Evolutionary conservation across 2,329 filamentous ascomycete species (phyloP).

Genomic region (Pyricularia pennisetigena): DNA sequence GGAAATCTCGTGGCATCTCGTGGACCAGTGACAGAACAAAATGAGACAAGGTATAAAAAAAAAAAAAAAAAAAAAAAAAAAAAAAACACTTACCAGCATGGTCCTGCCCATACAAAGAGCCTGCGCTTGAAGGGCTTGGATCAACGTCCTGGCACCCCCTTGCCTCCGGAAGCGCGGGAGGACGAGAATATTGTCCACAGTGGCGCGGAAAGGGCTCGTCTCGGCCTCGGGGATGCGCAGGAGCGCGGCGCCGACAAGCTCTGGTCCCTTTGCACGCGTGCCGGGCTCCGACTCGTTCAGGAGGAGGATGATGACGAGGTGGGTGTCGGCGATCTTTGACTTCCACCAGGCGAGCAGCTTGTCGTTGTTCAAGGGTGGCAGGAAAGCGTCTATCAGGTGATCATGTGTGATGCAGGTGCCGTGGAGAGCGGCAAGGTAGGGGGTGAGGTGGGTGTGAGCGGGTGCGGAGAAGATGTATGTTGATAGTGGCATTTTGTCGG

Average conservation of each 20-base stretch:
- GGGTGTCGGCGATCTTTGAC: constrained; percentile 36
- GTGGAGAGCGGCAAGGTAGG: constrained; percentile 48
- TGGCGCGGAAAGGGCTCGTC: constrained; percentile 44
- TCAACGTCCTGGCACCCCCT: constrained; percentile 41
- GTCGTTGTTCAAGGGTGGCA: constrained; percentile 46
- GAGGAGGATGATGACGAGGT: constrained; percentile 43
- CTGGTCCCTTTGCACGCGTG: constrained; percentile 26
- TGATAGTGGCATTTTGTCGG: background rate
- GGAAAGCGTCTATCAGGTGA: constrained; percentile 45
- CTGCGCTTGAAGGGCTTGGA: constrained; percentile 44
- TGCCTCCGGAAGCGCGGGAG: constrained; percentile 36
- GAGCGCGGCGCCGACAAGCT: constrained; percentile 47
- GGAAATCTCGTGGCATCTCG: background rate
- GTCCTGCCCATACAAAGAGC: constrained; percentile 36
- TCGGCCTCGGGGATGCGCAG: constrained; percentile 40
- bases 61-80: constrained; percentile 14
- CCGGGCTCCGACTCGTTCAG: constrained; percentile 25
- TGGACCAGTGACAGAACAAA: background rate
- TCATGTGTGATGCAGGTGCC: constrained; percentile 48
- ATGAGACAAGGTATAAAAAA: no score
- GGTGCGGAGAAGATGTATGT: constrained; percentile 31
- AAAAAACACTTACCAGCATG: constrained; percentile 37
- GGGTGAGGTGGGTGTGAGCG: constrained; percentile 40
- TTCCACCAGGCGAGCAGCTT: constrained; percentile 50
- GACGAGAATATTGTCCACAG: constrained; percentile 49